Percentiles rank a stretch among this genome's conserved stretches.
phyloP scores from a whole-genome alignment of 768 basidiomycete species.

The Termitomyces sp. region DNA sequence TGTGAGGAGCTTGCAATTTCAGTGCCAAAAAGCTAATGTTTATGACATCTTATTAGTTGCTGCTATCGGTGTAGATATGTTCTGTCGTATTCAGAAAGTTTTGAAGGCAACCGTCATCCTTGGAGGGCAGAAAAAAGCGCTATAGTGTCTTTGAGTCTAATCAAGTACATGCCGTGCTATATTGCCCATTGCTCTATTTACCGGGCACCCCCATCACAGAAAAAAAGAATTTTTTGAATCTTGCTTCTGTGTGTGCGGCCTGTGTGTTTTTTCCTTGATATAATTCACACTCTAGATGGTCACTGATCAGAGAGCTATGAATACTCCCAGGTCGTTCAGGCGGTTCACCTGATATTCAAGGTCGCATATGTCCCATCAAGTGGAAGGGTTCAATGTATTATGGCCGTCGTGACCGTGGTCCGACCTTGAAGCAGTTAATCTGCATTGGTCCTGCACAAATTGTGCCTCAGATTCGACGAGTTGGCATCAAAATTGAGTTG shows the following conservation, averaged over 20 bases:
- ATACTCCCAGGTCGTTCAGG: not conserved
- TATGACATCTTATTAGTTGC: conserved; percentile 7
- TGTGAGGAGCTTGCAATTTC: conserved; percentile 9
- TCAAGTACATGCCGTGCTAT: not conserved
- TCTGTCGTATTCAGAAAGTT: conserved; percentile 15
- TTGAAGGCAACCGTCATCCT: conserved; percentile 6
- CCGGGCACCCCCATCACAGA: too few species aligned
- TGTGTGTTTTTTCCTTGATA: not conserved
- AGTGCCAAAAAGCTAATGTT: not conserved
- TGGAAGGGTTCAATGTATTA: not conserved
- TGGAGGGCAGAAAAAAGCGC: conserved; percentile 1
- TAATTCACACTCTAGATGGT: not conserved
- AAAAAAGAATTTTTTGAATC: not conserved
- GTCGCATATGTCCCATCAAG: not conserved
- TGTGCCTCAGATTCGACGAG: not conserved
- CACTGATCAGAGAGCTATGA: not conserved
- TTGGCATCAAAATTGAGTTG: not conserved
- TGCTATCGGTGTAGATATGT: conserved; percentile 17
- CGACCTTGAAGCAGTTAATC: not conserved
- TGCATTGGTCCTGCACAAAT: not conserved
- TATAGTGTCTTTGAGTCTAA: not conserved
- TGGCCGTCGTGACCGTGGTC: not conserved
- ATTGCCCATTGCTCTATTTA: not conserved
- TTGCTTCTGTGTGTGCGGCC: not conserved
- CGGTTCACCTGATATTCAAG: not conserved